These are phyloP conservation scores for Macrotyloma uniflorum DNA, from an alignment of 306 rosid genomes.

Conservation along the genomic window DNA sequence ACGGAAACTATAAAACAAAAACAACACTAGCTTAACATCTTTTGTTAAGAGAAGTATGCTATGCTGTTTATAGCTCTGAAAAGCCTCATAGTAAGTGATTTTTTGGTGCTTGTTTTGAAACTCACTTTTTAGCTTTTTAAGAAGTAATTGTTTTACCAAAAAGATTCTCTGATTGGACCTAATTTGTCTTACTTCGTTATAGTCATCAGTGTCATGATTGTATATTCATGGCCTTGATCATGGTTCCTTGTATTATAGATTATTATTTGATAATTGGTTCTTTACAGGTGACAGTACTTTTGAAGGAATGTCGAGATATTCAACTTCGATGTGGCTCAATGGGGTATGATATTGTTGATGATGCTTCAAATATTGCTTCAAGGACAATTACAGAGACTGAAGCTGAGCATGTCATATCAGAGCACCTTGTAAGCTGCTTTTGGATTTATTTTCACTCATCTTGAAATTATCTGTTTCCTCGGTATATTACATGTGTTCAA, in stretches of 20 bases:
- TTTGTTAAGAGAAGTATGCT: not conserved
- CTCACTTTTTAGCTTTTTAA: not conserved
- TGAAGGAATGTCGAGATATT: conserved; percentile 94
- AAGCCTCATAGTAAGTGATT: not conserved
- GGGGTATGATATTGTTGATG: conserved; percentile 49
- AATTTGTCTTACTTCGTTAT: not conserved
- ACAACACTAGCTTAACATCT: not conserved
- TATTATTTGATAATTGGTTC: not conserved
- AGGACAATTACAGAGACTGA: conserved; percentile 54
- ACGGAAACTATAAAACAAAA: not conserved
- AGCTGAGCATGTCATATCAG: conserved; percentile 75
- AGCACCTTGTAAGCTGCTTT: conserved; percentile 71
- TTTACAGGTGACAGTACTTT: conserved; percentile 81
- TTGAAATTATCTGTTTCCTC: not conserved
- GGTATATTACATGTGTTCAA: not conserved
- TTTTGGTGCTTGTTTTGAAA: not conserved
- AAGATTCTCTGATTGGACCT: not conserved
- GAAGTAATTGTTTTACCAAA: not conserved
- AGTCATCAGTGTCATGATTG: not conserved
- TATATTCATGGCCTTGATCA: not conserved
- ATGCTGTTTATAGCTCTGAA: not conserved
- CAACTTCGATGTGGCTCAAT: conserved; percentile 84
- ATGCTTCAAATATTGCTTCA: conserved; percentile 34
- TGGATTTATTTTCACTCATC: conserved; percentile 2
- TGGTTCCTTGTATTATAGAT: conserved; percentile 10